Evolutionary conservation across 768 basidiomycete species (phyloP).

Genomic region (Boletus coccyginus): DNA sequence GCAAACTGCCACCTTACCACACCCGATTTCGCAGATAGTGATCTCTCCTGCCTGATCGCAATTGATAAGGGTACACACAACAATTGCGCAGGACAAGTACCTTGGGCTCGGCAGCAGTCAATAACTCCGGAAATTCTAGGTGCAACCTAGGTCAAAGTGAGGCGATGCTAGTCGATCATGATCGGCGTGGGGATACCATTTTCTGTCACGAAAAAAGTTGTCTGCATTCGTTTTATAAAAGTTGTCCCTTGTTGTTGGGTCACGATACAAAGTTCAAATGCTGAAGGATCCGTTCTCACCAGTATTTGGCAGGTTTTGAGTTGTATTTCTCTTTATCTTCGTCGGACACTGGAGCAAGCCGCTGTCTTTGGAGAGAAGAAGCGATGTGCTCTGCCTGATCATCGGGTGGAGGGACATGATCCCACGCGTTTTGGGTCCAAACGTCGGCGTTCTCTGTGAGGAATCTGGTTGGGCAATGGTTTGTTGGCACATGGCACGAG

Average conservation of each 20-base stretch:
- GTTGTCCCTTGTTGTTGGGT: constrained; percentile 66
- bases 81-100: constrained; percentile 36
- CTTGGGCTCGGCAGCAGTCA: constrained; percentile 62
- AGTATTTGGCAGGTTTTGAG: constrained; percentile 68
- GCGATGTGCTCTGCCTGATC: constrained; percentile 77
- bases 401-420: constrained; percentile 80
- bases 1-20: constrained; percentile 51
- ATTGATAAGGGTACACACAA: neutral
- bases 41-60: constrained; percentile 68
- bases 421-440: constrained; percentile 90
- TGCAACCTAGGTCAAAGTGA: constrained; percentile 56
- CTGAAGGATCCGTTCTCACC: constrained; percentile 42
- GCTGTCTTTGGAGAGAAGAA: constrained; percentile 68
- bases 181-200: constrained; percentile 53
- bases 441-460: constrained; percentile 68
- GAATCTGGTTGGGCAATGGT: constrained; percentile 44
- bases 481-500: neutral
- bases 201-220: constrained; percentile 94
- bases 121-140: constrained; percentile 91
- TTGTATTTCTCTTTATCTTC: constrained; percentile 72
- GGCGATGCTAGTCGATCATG: neutral
- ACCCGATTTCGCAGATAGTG: constrained; percentile 85
- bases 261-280: constrained; percentile 25
- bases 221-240: constrained; percentile 84
- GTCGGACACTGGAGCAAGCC: constrained; percentile 65